Evolutionary conservation across 805 yeast genomes (phyloP).

Genomic region (Candida koratica): DNA sequence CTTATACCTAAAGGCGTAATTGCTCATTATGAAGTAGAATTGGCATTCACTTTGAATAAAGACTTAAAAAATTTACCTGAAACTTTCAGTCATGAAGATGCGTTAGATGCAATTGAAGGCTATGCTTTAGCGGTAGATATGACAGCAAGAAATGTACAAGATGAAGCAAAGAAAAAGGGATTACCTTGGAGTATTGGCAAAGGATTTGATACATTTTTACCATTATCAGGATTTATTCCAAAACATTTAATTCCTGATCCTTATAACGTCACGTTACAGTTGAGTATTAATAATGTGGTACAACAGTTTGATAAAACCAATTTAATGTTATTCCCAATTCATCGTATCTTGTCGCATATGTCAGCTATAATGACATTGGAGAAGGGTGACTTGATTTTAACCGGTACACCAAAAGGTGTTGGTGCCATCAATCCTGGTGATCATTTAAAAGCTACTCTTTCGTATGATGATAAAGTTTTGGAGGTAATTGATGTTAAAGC

Average conservation of each 20-base stretch:
- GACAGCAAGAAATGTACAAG: constrained; percentile 95
- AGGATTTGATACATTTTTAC: constrained; percentile 95
- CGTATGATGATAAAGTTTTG: constrained; percentile 52
- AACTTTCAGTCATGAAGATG: constrained; percentile 58
- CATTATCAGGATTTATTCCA: constrained; percentile 72
- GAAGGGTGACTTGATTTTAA: constrained; percentile 84
- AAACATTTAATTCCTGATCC: constrained; percentile 67
- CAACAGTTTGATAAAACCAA: constrained; percentile 73
- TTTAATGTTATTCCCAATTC: constrained; percentile 86
- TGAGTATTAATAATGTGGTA: constrained; percentile 65
- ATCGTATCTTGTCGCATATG: constrained; percentile 72
- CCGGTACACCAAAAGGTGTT: constrained; percentile 99
- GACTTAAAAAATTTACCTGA: constrained; percentile 59
- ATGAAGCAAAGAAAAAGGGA: constrained; percentile 89
- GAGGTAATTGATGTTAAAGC: constrained; percentile 53
- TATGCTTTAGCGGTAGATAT: constrained; percentile 87
- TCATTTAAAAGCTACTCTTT: constrained; percentile 57
- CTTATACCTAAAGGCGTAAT: constrained; percentile 74
- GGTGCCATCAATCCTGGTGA: constrained; percentile 82
- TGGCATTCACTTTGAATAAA: constrained; percentile 72
- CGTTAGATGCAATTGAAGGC: constrained; percentile 76
- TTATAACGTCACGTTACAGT: constrained; percentile 57
- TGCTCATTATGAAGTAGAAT: constrained; percentile 93
- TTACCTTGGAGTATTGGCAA: constrained; percentile 96
- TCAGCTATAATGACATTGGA: constrained; percentile 87